phyloP scores from a whole-genome alignment of 176 grass and related monocot genomes.

The Oryza glaberrima region DNA sequence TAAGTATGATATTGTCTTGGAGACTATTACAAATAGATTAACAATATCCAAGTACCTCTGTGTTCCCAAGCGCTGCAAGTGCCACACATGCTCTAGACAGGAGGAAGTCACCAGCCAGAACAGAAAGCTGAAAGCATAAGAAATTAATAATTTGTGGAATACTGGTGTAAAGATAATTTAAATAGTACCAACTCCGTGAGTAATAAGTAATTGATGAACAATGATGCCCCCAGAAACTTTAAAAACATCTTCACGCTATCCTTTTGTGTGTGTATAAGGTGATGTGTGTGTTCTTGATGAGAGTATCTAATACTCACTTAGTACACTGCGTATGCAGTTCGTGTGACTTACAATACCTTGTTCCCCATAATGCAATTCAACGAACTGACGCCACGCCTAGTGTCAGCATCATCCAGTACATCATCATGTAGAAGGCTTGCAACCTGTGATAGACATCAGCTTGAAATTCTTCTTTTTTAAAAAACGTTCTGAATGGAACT shows the following conservation, averaged over 20 bases:
- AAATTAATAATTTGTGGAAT: slow-evolving; percentile 26
- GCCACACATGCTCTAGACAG: slow-evolving; percentile 95
- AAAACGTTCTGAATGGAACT: slow-evolving; percentile 21
- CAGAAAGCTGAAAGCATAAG: slow-evolving; percentile 77
- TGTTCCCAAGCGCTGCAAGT: slow-evolving; percentile 92
- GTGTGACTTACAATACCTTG: slow-evolving; percentile 60
- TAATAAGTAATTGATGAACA: neutral
- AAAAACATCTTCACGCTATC: neutral
- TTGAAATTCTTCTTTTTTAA: slow-evolving; percentile 12
- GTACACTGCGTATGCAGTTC: neutral
- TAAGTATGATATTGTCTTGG: neutral
- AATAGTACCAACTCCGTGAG: neutral
- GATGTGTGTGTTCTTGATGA: neutral
- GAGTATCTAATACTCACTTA: neutral
- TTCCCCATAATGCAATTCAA: slow-evolving; percentile 96
- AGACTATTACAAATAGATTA: slow-evolving; percentile 15
- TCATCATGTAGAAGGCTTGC: slow-evolving; percentile 99
- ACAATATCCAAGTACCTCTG: slow-evolving; percentile 59
- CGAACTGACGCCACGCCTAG: slow-evolving; percentile 87
- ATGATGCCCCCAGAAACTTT: slow-evolving; percentile 6
- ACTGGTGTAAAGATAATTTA: slow-evolving; percentile 22
- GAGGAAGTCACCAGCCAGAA: slow-evolving; percentile 93
- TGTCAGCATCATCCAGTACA: slow-evolving; percentile 97
- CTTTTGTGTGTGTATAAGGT: neutral
- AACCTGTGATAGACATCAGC: slow-evolving; percentile 54